Evolutionary conservation across 2,329 filamentous ascomycete species (phyloP).

Genomic region (Sporothrix curviconia): DNA sequence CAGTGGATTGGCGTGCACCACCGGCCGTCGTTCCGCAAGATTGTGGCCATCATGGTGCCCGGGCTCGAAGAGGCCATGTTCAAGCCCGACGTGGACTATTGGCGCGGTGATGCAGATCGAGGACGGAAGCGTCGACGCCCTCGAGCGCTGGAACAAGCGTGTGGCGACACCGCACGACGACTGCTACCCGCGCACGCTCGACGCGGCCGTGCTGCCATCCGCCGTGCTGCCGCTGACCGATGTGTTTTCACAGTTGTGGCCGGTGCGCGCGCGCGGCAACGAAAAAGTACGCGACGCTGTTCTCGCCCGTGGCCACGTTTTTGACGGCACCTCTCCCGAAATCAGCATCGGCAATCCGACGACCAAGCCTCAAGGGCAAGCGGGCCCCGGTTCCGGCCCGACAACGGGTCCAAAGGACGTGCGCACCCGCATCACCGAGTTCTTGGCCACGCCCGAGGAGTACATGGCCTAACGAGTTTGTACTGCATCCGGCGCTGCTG

Average conservation of each 20-base stretch:
- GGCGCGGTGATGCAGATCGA: slow-evolving; percentile 36
- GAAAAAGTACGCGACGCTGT: slow-evolving; percentile 67
- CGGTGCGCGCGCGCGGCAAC: slow-evolving; percentile 80
- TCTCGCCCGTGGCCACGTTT: slow-evolving; percentile 82
- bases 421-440: slow-evolving; percentile 75
- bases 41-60: slow-evolving; percentile 86
- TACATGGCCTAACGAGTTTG: slow-evolving; percentile 77
- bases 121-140: slow-evolving; percentile 24
- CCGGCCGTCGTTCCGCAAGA: slow-evolving; percentile 62
- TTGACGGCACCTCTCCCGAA: slow-evolving; percentile 68
- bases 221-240: slow-evolving; percentile 62
- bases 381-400: slow-evolving; percentile 37
- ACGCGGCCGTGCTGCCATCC: slow-evolving; percentile 44
- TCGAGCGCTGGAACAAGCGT: slow-evolving; percentile 30
- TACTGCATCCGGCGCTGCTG: slow-evolving; percentile 73
- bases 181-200: slow-evolving; percentile 51
- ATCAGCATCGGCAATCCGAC: slow-evolving; percentile 50
- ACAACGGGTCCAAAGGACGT: slow-evolving; percentile 64
- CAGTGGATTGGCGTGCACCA: slow-evolving; percentile 60
- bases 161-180: slow-evolving; percentile 41
- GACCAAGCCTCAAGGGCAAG: slow-evolving; percentile 35
- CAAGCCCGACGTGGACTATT: slow-evolving; percentile 50
- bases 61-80: slow-evolving; percentile 90
- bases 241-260: slow-evolving; percentile 86
- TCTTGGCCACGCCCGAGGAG: slow-evolving; percentile 65